Evolutionary conservation across 257 asterid genomes (phyloP), one percentile per base, ranked within the genome.

Genomic region (Osmanthus fragrans): DNA sequence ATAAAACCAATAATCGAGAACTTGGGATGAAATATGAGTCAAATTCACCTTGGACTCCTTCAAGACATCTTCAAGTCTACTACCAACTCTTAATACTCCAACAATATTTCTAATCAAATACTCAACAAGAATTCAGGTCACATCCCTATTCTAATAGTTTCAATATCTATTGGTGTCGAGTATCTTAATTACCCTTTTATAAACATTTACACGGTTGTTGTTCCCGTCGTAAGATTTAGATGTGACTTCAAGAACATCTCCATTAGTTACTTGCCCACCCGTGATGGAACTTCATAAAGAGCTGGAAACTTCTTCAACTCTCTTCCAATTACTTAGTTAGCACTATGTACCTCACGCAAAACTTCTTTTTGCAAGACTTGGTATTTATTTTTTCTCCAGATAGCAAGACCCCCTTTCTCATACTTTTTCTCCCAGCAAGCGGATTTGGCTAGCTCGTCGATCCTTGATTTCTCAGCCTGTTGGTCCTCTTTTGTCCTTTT

Each of bases 381-480:
- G 85, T 68, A 73, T 90, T 89, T 33, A 82, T 74, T 77, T 79
- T 94, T 80, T 94, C 84, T 88, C 82, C 83, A 92, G 83, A 94
- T 90, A 56, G 96, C 97, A 64, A 88, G 72, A 80, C 92, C 98
- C 34, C 96, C 94, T 82, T 90, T 90, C 88, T 92, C 98, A 42
- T 88, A 94, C 88, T 94, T 92, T 73, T 94, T 94, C 89, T 94
- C 98, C 98, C 97, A 90, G 88, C 97, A 94, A 83, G 90, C 97
- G 72, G 39, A 79, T 84, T 88, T 92, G 16, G 97, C 97, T 76
- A 92, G 80, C 76, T 92, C 90, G 80, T 94, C 97, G 1, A 92
- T 87, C 77, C 77, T 87, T 15, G 84, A 75, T 73, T 94, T 97
- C 86, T 92, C 98, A 5, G 93, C 97, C 49, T 88, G 85, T 49